These are phyloP conservation scores for Jimgerdemannia flammicorona DNA, from an alignment of 192 early-diverging fungal genomes.

Conservation along the genomic window DNA sequence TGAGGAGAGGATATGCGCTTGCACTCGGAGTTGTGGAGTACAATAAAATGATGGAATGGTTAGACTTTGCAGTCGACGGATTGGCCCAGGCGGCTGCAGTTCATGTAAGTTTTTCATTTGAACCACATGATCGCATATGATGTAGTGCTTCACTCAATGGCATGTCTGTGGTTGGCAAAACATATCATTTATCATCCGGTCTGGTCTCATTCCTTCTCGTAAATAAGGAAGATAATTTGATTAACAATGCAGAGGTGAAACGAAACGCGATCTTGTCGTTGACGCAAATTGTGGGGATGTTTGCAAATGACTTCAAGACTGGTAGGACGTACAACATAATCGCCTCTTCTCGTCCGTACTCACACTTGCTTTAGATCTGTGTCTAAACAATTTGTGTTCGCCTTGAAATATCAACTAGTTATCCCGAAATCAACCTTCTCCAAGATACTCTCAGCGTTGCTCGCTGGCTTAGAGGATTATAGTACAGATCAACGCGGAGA, in stretches of 20 bases:
- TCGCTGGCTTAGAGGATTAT: constrained; percentile 77
- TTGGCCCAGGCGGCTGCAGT: constrained; percentile 24
- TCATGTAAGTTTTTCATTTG: constrained; percentile 18
- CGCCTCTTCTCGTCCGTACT: too few relatives aligned
- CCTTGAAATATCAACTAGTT: background rate
- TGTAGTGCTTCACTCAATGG: too few relatives aligned
- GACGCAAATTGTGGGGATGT: constrained; percentile 35
- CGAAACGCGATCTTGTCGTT: constrained; percentile 64
- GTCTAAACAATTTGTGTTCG: too few relatives aligned
- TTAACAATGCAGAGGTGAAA: constrained; percentile 48
- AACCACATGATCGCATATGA: too few relatives aligned
- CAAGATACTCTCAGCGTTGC: background rate
- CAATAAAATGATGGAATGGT: background rate
- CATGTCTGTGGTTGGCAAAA: too few relatives aligned
- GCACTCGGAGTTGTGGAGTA: constrained; percentile 58
- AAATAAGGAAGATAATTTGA: constrained; percentile 3
- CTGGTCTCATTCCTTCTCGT: constrained; percentile 12
- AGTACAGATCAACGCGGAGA: constrained; percentile 89
- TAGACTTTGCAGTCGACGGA: constrained; percentile 15
- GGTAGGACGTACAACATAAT: constrained; percentile 16
- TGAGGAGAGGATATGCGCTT: constrained; percentile 58
- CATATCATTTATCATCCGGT: background rate
- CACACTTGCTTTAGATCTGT: too few relatives aligned
- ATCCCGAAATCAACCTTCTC: background rate
- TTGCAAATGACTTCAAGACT: constrained; percentile 30